A percentile compares a stretch with the other conserved stretches of the same genome.
These are phyloP conservation scores for Botrytis medusae DNA, from an alignment of 2,329 filamentous ascomycete species.

Conservation along the genomic window DNA sequence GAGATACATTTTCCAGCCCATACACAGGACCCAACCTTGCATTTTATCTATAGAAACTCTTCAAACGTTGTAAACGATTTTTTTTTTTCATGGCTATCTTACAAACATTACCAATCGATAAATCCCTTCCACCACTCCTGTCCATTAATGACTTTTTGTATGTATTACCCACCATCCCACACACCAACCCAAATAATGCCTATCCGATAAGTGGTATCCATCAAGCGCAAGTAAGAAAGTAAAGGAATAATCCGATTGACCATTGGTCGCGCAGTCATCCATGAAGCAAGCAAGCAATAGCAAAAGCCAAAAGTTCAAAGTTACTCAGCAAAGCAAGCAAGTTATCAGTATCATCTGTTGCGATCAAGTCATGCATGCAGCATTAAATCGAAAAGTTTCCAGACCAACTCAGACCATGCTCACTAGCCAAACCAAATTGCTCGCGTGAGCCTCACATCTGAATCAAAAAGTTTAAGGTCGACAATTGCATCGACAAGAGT, in stretches of 20 bases:
- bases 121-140: background rate
- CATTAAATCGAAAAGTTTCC: constrained; percentile 3
- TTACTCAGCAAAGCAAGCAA: constrained; percentile 17
- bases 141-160: background rate
- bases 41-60: background rate
- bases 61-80: background rate
- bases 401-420: constrained; percentile 11
- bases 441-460: constrained; percentile 7
- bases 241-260: background rate
- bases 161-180: constrained; percentile 3
- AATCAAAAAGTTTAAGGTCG: background rate
- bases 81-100: background rate
- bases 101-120: background rate
- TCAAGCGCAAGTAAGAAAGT: background rate
- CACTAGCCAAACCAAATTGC: constrained; percentile 6
- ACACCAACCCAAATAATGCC: constrained; percentile 9
- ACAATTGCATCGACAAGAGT: background rate
- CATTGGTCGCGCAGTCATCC: background rate
- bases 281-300: constrained; percentile 7
- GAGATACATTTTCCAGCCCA: background rate
- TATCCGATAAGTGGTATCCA: background rate
- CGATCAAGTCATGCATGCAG: constrained; percentile 16
- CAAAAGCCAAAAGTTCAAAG: constrained; percentile 11
- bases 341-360: constrained; percentile 12
- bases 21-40: background rate